Evolutionary conservation across 192 early-diverging fungal genomes (phyloP).

Genomic region (Umbelopsis vinacea): DNA sequence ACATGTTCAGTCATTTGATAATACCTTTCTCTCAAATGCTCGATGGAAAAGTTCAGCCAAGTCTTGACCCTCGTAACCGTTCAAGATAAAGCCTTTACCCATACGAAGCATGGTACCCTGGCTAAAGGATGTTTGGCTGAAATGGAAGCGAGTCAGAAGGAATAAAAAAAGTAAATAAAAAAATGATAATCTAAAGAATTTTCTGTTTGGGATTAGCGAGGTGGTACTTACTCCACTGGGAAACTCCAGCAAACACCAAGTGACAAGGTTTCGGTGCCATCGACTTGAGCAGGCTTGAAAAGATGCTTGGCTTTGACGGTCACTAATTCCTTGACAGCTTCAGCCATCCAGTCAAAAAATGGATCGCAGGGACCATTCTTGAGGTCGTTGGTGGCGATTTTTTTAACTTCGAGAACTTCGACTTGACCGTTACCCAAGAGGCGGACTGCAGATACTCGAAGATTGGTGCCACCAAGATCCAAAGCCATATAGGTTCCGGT

Average conservation of each 20-base stretch:
- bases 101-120: conserved; percentile 52
- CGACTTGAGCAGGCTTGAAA: conserved; percentile 13
- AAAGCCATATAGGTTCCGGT: conserved; percentile 87
- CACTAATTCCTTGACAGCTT: conserved; percentile 41
- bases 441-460: conserved; percentile 83
- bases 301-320: conserved; percentile 9
- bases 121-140: conserved; percentile 57
- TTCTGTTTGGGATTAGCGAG: not conserved
- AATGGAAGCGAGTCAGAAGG: not conserved
- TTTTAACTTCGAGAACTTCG: conserved; percentile 69
- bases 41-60: conserved; percentile 80
- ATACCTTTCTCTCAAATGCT: conserved; percentile 70
- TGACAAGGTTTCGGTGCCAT: conserved; percentile 28
- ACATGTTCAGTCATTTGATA: not conserved
- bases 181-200: not conserved
- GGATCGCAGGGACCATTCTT: conserved; percentile 70
- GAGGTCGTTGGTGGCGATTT: conserved; percentile 65
- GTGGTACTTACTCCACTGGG: conserved; percentile 69
- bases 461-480: conserved; percentile 93
- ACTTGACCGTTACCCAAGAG: conserved; percentile 75
- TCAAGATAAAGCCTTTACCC: conserved; percentile 86
- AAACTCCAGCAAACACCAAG: conserved; percentile 86
- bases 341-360: conserved; percentile 86
- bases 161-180: no score
- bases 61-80: conserved; percentile 79